Percentiles rank a stretch among this genome's conserved stretches.
Conservation (phyloP, 495 filamentous ascomycete species). For the Podospora conica region DNA sequence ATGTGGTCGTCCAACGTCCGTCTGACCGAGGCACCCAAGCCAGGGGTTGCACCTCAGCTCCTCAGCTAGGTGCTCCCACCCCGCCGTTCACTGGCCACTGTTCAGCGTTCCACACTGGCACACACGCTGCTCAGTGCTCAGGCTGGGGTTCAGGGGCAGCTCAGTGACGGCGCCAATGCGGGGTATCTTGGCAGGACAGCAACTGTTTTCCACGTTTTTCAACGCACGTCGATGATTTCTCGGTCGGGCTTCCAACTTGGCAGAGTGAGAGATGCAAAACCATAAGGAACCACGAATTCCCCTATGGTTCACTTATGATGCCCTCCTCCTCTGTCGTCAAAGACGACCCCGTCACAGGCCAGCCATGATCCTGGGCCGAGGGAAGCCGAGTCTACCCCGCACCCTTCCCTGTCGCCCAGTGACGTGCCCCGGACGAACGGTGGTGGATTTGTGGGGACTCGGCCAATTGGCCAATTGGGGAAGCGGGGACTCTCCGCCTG, state of each 20-base stretch:
- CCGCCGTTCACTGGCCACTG: not conserved
- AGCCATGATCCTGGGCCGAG: constrained; percentile 25
- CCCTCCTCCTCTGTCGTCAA: not conserved
- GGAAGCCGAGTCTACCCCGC: constrained; percentile 30
- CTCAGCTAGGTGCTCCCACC: no score
- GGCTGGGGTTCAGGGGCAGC: not conserved
- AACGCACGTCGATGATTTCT: not conserved
- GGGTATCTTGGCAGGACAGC: not conserved
- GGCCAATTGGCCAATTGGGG: constrained; percentile 28
- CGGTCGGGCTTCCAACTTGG: not conserved
- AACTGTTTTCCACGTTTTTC: not conserved
- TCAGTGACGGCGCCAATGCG: not conserved
- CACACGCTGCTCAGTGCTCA: not conserved
- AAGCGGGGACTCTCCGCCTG: not conserved
- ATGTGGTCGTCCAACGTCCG: not conserved
- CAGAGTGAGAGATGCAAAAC: not conserved
- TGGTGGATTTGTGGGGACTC: constrained; percentile 3
- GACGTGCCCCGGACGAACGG: constrained; percentile 23
- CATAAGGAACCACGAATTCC: not conserved
- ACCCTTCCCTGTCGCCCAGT: not conserved
- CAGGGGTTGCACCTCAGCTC: not conserved
- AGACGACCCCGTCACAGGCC: constrained; percentile 11
- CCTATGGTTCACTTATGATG: not conserved
- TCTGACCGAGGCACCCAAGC: constrained; percentile 5
- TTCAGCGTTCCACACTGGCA: no score